Conservation (phyloP, 768 basidiomycete species). For the Cystobasidium tubakii region DNA sequence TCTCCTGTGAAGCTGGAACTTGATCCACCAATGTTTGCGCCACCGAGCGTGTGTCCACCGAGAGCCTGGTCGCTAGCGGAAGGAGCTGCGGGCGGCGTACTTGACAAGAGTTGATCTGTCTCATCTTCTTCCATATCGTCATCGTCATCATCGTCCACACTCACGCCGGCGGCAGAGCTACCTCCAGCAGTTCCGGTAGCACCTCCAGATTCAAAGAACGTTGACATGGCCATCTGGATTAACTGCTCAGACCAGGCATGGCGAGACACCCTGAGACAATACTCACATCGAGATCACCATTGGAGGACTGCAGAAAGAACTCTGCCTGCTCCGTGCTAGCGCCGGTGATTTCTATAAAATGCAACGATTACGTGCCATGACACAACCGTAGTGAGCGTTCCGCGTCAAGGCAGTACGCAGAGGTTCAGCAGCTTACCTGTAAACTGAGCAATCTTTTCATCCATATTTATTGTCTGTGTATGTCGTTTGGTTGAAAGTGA, state of each 20-base stretch:
- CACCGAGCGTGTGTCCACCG: conserved; percentile 26
- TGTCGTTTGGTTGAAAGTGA: background rate
- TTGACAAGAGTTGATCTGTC: background rate
- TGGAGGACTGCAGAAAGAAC: conserved; percentile 43
- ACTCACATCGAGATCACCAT: conserved; percentile 40
- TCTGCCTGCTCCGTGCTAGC: conserved; percentile 34
- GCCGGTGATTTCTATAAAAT: conserved; percentile 34
- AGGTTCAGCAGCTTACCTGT: background rate
- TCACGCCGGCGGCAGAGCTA: background rate
- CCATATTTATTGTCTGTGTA: conserved; percentile 15
- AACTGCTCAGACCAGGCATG: background rate
- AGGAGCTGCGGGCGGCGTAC: background rate
- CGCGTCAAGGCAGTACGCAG: background rate
- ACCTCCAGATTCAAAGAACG: conserved; percentile 40
- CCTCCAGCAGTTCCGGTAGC: conserved; percentile 21
- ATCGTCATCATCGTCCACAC: conserved; percentile 31
- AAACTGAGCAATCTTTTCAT: conserved; percentile 30
- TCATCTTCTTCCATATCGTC: background rate
- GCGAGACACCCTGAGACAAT: background rate
- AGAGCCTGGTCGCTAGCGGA: background rate
- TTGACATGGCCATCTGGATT: conserved; percentile 29
- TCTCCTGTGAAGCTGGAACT: background rate
- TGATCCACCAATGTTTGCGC: background rate
- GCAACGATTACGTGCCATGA: conserved; percentile 15
- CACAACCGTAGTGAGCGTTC: background rate